A percentile compares a stretch with the other conserved stretches of the same genome.
These are phyloP conservation scores for Evansstolkia leycettana DNA, from an alignment of 495 filamentous ascomycete genomes.

Conservation along the genomic window DNA sequence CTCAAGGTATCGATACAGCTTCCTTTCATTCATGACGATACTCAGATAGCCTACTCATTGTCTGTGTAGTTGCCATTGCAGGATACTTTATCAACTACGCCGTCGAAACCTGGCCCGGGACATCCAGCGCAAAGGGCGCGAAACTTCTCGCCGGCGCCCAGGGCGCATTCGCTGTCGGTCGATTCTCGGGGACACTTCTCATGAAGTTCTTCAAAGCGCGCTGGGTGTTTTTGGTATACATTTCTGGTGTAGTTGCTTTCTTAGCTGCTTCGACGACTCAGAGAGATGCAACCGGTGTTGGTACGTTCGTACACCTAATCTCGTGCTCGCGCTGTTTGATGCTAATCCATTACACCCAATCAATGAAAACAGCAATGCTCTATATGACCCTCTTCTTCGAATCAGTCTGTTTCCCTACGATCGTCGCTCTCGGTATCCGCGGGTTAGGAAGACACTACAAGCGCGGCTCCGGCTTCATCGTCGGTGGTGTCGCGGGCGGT, in stretches of 20 bases:
- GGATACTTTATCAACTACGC: slow-evolving; percentile 54
- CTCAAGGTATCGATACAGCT: slow-evolving; percentile 33
- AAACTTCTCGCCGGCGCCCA: slow-evolving; percentile 44
- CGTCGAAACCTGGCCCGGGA: slow-evolving; percentile 25
- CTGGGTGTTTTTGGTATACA: slow-evolving; percentile 35
- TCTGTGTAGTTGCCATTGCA: slow-evolving; percentile 51
- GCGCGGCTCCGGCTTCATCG: slow-evolving; percentile 42
- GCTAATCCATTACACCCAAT: background rate
- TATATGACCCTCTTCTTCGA: slow-evolving; percentile 49
- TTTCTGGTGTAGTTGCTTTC: slow-evolving; percentile 27
- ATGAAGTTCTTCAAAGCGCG: slow-evolving; percentile 42
- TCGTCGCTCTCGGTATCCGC: slow-evolving; percentile 48
- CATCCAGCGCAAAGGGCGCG: slow-evolving; percentile 28
- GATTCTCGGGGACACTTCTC: slow-evolving; percentile 35
- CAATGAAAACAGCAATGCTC: slow-evolving; percentile 40
- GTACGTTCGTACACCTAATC: no score
- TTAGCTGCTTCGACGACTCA: slow-evolving; percentile 23
- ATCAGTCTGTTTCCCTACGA: slow-evolving; percentile 50
- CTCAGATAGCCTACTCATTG: background rate
- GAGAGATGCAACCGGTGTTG: slow-evolving; percentile 31
- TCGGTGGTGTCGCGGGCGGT: slow-evolving; percentile 45
- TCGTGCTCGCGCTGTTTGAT: background rate
- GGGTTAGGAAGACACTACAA: slow-evolving; percentile 49
- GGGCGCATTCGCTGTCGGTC: slow-evolving; percentile 42
- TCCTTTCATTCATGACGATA: background rate